A percentile compares a stretch with the other conserved stretches of the same genome.
Conservation (phyloP, 495 filamentous ascomycete genomes). For the Podospora pseudoanserina region DNA sequence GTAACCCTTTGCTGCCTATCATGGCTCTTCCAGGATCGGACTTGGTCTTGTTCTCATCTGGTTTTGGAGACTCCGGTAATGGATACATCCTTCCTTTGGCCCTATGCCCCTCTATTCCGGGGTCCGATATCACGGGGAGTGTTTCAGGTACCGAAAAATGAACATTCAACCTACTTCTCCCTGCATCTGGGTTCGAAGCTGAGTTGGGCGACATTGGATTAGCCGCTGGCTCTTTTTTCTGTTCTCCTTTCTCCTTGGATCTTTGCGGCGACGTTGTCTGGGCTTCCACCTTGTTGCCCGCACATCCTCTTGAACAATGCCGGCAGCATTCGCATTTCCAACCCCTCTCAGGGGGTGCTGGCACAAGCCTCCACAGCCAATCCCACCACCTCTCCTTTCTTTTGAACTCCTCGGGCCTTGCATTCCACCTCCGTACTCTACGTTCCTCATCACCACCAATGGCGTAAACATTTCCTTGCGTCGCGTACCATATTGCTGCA, state of each 20-base stretch:
- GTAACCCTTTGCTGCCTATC: background rate
- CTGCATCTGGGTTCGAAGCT: background rate
- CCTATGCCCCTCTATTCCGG: background rate
- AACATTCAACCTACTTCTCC: background rate
- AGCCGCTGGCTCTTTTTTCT: background rate
- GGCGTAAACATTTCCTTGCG: constrained; percentile 1
- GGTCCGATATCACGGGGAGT: background rate
- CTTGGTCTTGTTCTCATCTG: background rate
- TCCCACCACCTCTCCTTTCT: background rate
- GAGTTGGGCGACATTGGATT: background rate
- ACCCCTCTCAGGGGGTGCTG: background rate
- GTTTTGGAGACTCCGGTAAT: background rate
- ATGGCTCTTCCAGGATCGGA: background rate
- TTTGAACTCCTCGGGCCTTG: background rate
- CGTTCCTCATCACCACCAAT: background rate
- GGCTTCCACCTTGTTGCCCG: background rate
- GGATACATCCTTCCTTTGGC: background rate
- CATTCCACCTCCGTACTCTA: background rate
- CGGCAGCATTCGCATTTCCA: background rate
- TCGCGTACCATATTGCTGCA: constrained; percentile 11
- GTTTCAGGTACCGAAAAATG: background rate
- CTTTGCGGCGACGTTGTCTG: background rate
- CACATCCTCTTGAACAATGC: background rate
- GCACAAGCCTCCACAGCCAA: background rate
- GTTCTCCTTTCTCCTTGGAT: background rate